phyloP scores from a whole-genome alignment of 1,284 basidiomycete genomes.

The Amylostereum areolatum region DNA sequence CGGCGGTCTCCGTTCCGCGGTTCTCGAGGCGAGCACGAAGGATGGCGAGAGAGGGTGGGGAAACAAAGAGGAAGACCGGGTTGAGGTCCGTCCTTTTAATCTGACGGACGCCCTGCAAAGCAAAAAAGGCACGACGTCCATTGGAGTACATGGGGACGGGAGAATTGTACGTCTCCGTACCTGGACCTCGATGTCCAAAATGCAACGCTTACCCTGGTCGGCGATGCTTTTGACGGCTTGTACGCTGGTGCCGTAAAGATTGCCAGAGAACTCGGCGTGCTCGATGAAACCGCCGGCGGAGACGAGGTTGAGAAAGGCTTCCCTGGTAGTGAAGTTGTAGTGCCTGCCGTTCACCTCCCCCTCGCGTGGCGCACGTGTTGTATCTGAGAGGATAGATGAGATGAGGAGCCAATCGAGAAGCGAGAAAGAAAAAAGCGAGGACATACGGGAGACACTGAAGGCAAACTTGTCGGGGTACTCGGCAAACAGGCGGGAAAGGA shows the following conservation, averaged over 20 bases:
- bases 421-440: conserved; percentile 6
- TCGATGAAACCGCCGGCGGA: conserved; percentile 66
- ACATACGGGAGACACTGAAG: conserved; percentile 91
- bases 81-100: conserved; percentile 77
- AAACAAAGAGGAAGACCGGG: conserved; percentile 91
- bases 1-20: conserved; percentile 84
- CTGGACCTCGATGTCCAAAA: conserved; percentile 97
- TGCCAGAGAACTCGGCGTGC: conserved; percentile 83
- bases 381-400: conserved; percentile 53
- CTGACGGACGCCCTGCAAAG: conserved; percentile 77
- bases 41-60: conserved; percentile 73
- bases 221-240: conserved; percentile 57
- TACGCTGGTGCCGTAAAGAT: conserved; percentile 90
- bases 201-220: conserved; percentile 66
- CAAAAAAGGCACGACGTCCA: conserved; percentile 8
- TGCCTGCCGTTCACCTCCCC: conserved; percentile 82
- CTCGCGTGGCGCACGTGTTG: conserved; percentile 80
- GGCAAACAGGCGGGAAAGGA: conserved; percentile 79
- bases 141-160: conserved; percentile 8
- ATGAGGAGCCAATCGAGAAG: conserved; percentile 10
- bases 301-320: conserved; percentile 61
- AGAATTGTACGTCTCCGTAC: too few relatives aligned
- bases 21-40: conserved; percentile 68
- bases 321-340: conserved; percentile 67
- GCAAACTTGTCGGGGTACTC: conserved; percentile 86